Evolutionary conservation across 768 basidiomycete genomes (phyloP), one percentile per base, ranked within the genome.

Genomic region (Amanita pseudoporphyria): DNA sequence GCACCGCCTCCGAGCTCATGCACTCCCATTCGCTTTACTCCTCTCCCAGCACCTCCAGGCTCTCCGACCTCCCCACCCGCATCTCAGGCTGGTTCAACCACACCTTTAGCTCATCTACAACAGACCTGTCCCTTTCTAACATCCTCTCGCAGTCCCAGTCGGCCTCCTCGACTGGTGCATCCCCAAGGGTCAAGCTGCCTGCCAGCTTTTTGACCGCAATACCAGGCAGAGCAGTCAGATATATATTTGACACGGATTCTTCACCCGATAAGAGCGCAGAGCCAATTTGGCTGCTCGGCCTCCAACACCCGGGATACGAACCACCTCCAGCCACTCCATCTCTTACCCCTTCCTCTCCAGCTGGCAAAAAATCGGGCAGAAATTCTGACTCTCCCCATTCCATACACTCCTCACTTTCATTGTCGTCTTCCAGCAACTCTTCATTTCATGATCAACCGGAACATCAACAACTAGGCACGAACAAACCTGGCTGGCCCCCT

Each of bases 161-260:
- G 36, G 37, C 62, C 6, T 28, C 26, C 26, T 54, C 58, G 3
- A 56, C 57, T 33, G 56, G 38, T 44, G 49, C 18, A 38, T 61
- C 59, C 2, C 61, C 64, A n/a, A 66, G 62, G 50, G 52, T 57
- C 36, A 64, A 61, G 35, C 57, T 59, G 2, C 58, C 66, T 14
- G 58, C 63, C 14, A 73, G 81, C 0, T 68, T 88, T 10, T 69
- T 88, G 43, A 75, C 79, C 1, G 84, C 82, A 0, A 84, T 82
- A 2, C 65, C 88, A 44, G 87, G 88, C 69, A 87, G 85, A 62
- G 88, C 86, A 2, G 80, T 92, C 72, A 74, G 91, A 39, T 89
- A 92, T 66, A 71, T 97, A n/a, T 74, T 95, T 53, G 94, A 97
- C 67, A 79, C 80, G 56, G 94, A 97, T 64, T 80, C 91, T 14